A percentile compares a stretch with the other conserved stretches of the same genome.
Evolutionary conservation across 768 basidiomycete species (phyloP).

Genomic region (Rhodotorula sphaerocarpa): DNA sequence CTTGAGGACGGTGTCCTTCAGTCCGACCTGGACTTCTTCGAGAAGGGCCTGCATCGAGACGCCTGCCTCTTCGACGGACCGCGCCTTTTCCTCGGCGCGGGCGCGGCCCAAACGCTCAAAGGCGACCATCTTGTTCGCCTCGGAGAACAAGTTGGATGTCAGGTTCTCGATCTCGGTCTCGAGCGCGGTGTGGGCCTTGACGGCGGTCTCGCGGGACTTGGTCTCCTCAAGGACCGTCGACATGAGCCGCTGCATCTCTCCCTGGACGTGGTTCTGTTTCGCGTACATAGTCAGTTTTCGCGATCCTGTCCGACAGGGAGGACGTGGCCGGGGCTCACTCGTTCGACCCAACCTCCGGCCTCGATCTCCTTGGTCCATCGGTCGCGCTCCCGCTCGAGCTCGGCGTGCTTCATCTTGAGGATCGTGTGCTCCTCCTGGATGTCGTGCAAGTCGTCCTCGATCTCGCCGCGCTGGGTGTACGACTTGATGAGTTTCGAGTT

Average conservation of each 20-base stretch:
- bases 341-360: conserved; percentile 84
- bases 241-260: conserved; percentile 87
- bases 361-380: conserved; percentile 83
- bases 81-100: conserved; percentile 38
- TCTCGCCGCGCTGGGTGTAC: conserved; percentile 81
- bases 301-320: background rate
- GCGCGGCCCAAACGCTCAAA: conserved; percentile 67
- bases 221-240: conserved; percentile 93
- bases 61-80: conserved; percentile 35
- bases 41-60: conserved; percentile 30
- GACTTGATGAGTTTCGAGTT: conserved; percentile 87
- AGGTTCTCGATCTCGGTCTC: conserved; percentile 93
- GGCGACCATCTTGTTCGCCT: conserved; percentile 97
- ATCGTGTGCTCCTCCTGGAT: conserved; percentile 54
- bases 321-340: conserved; percentile 43
- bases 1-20: conserved; percentile 33
- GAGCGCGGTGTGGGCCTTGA: conserved; percentile 64
- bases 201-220: conserved; percentile 78
- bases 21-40: conserved; percentile 32
- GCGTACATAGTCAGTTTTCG: background rate
- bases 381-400: conserved; percentile 73
- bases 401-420: conserved; percentile 60
- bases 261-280: conserved; percentile 58
- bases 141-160: conserved; percentile 75
- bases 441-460: conserved; percentile 80